These are phyloP conservation scores for Chaetomiaceae sp. DNA, from an alignment of 2,329 filamentous ascomycete species.

Conservation along the genomic window DNA sequence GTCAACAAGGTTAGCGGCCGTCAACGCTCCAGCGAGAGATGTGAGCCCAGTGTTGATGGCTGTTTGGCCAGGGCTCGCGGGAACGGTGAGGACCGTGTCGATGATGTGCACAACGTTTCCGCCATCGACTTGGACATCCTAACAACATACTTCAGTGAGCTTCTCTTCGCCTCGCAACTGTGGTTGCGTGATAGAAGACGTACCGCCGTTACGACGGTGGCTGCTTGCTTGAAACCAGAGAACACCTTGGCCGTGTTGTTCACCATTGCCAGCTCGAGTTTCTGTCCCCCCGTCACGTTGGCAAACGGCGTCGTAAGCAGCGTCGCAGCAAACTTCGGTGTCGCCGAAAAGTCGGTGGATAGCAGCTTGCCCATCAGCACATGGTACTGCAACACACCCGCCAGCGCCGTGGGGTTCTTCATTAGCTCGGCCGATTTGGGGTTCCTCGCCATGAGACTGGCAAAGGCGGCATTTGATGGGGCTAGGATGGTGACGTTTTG, in stretches of 20 bases:
- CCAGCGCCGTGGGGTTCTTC: conserved; percentile 29
- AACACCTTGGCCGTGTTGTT: conserved; percentile 17
- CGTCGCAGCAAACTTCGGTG: conserved; percentile 35
- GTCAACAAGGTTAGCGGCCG: conserved; percentile 37
- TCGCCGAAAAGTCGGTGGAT: conserved; percentile 24
- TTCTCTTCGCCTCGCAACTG: background rate
- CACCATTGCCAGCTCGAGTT: conserved; percentile 31
- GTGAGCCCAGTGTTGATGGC: conserved; percentile 31
- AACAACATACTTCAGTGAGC: no score
- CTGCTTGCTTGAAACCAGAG: conserved; percentile 17
- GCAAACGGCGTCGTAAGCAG: conserved; percentile 46
- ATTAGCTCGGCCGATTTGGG: conserved; percentile 33
- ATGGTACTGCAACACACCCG: conserved; percentile 41
- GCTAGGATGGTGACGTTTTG: conserved; percentile 51
- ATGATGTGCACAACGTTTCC: conserved; percentile 51
- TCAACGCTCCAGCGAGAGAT: conserved; percentile 41
- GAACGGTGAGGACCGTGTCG: conserved; percentile 42
- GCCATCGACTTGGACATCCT: conserved; percentile 38
- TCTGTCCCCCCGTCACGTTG: conserved; percentile 55
- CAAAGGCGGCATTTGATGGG: conserved; percentile 46
- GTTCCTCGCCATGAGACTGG: conserved; percentile 32
- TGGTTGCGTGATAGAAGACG: background rate
- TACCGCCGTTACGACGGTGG: conserved; percentile 18
- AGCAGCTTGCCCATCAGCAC: conserved; percentile 46
- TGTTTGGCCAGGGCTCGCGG: conserved; percentile 23